Evolutionary conservation across 495 filamentous ascomycete genomes (phyloP).

Genomic region (Penicillium taxi): DNA sequence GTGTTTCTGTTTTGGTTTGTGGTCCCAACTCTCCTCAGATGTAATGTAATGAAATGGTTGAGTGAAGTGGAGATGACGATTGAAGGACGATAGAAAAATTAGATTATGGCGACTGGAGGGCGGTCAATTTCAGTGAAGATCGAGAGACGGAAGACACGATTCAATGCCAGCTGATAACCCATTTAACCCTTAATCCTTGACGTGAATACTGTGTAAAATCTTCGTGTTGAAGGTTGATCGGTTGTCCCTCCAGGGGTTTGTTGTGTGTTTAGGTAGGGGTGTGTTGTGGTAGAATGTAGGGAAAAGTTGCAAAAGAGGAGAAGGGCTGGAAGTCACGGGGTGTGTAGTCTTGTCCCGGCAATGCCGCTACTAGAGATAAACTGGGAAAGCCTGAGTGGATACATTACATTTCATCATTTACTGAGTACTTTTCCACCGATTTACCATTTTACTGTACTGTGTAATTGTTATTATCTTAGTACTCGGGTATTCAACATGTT

Average conservation of each 20-base stretch:
- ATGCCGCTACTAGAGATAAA: too few relatives aligned
- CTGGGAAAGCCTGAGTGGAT: neutral
- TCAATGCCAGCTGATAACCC: conserved; percentile 10
- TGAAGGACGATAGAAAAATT: too few relatives aligned
- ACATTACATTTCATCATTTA: too few relatives aligned
- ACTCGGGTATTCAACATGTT: too few relatives aligned
- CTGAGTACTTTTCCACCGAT: too few relatives aligned
- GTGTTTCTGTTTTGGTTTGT: neutral
- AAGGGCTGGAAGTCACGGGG: conserved; percentile 14
- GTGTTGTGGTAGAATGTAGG: neutral
- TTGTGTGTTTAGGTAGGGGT: neutral
- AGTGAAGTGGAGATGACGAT: too few relatives aligned
- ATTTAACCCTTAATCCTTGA: conserved; percentile 4
- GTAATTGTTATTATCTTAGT: too few relatives aligned
- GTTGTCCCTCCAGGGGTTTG: conserved; percentile 5
- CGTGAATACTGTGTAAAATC: conserved; percentile 1
- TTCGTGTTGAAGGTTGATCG: conserved; percentile 6
- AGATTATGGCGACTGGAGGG: too few relatives aligned
- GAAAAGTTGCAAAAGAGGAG: conserved; percentile 6
- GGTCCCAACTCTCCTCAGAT: too few relatives aligned
- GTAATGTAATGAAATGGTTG: too few relatives aligned
- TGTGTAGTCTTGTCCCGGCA: conserved; percentile 5
- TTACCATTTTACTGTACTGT: too few relatives aligned
- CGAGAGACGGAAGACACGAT: neutral
- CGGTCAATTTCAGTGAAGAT: neutral